Evolutionary conservation across 257 asterid genomes (phyloP), one percentile per base, ranked within the genome.

Genomic region (Euphrasia confusa): DNA sequence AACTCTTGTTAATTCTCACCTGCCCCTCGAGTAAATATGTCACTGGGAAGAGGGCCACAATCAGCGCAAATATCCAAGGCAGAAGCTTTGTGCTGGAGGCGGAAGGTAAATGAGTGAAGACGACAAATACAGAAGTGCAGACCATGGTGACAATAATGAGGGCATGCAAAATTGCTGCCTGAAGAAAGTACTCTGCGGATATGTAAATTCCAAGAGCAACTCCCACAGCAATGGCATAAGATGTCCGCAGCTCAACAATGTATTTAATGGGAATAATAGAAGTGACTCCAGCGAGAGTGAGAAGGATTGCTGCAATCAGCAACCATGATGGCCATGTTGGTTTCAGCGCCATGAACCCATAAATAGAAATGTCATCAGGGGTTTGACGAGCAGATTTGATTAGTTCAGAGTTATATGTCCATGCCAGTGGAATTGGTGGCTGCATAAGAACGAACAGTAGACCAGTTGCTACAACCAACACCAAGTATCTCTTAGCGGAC

Each of bases 311-410:
- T 39, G 73, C 78, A 66, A 93, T 89, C 62, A 93, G 99, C 80
- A 93, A 73, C 99, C 99, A 93, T 28, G 99, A 81, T 5, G 99
- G 96, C 99, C 99, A 93, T 32, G 96, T 85, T 42, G 96, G 94
- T 78, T 85, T 89, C 4, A 75, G 68, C 27, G 97, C 92, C 77
- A 82, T 79, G 82, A 93, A 87, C 50, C 97, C 99, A 69, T 93
- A 93, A 70, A 93, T 89, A 61, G 99, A 81, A 74, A 89, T 85
- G 72, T 93, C 99, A 72, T 89, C 99, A 27, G 88, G 80, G 60
- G 97, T 76, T 77, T 85, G 94, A 71, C 87, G 95, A 54, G 99
- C 91, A 39, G 91, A 86, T 72, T 58, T 85, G 65, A 89, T 85
- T 68, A 87, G 35, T 68, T 85, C 94, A 13, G 97, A 87, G 72